Base-by-base conservation (phyloP, 129 eudicot species). In the Chrysanthemum seticuspe region DNA sequence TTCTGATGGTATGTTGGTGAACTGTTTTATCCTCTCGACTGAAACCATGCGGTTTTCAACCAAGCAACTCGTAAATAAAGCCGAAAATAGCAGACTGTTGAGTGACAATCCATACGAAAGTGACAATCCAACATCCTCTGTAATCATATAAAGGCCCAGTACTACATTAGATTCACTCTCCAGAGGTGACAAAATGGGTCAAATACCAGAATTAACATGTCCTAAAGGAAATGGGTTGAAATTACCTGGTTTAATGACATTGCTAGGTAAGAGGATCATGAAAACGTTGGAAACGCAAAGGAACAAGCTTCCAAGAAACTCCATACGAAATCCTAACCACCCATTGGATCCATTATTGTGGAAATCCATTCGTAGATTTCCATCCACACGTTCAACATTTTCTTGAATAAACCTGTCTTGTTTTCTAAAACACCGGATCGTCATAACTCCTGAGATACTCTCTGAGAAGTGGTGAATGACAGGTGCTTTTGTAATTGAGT, bases 31-130 rank as follows among this genome's bases (percentile, higher is more conserved):
- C 73, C 97, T 88, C 75, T 91, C 95, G 3, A 91, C 95, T 0
- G 97, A 88, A 60, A 88, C 84, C 91, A 91, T 91, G 61, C 80
- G 77, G 78, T 91, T 91, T 74, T 88, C 97, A 45, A 88, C 81
- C 27, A 70, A 68, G 23, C 86, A 83, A 51, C 83, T 79, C 56
- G 83, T 60, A 52, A 73, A 83, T 64, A 90, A 63, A 27, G 91
- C 78, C 78, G 70, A 87, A 66, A 79, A 87, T 13, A 90, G 77
- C 36, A 84, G 74, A 13, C 75, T 66, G 19, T 87, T 90, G 45
- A 90, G 84, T 0, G 89, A 62, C 62, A 90, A 66, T 21, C 97
- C 97, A 13, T 90, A 90, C 10, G 95, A 90, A 6, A 90, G 91
- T 29, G 91, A 61, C 80, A 90, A 58, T 13, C 97, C 97, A 59